Percentiles rank a stretch among this genome's conserved stretches.
phyloP scores from a whole-genome alignment of 345 rosid species.

The Eucalyptus cloeziana region DNA sequence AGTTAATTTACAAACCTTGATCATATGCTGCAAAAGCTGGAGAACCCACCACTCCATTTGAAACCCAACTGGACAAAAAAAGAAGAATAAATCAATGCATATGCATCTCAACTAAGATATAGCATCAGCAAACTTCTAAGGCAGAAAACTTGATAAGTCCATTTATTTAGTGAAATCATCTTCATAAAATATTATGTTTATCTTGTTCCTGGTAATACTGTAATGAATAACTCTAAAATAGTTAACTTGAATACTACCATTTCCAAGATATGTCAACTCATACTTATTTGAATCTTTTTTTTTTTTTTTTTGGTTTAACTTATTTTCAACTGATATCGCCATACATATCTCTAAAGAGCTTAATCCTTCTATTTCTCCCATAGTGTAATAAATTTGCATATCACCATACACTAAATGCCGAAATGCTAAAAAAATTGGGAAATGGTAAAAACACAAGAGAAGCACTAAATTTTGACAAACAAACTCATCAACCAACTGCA shows the following conservation, averaged over 20 bases:
- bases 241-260: neutral
- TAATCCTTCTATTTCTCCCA: neutral
- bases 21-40: slow-evolving; percentile 99
- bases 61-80: slow-evolving; percentile 61
- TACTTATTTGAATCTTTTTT: neutral
- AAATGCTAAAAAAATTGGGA: neutral
- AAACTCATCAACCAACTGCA: neutral
- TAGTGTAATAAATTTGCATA: neutral
- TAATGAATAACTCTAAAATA: neutral
- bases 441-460: neutral
- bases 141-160: neutral
- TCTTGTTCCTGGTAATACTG: neutral
- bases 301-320: neutral
- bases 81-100: neutral
- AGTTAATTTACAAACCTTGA: slow-evolving; percentile 48
- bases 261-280: neutral
- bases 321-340: neutral
- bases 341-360: neutral
- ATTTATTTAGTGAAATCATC: neutral
- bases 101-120: neutral
- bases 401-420: neutral
- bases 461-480: neutral
- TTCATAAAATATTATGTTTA: neutral
- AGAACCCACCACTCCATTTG: slow-evolving; percentile 94
- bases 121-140: neutral